Percentiles rank a stretch among this genome's conserved stretches.
These are phyloP conservation scores for Exobasidium rhododendri DNA, from an alignment of 1,284 basidiomycete species.

Conservation along the genomic window DNA sequence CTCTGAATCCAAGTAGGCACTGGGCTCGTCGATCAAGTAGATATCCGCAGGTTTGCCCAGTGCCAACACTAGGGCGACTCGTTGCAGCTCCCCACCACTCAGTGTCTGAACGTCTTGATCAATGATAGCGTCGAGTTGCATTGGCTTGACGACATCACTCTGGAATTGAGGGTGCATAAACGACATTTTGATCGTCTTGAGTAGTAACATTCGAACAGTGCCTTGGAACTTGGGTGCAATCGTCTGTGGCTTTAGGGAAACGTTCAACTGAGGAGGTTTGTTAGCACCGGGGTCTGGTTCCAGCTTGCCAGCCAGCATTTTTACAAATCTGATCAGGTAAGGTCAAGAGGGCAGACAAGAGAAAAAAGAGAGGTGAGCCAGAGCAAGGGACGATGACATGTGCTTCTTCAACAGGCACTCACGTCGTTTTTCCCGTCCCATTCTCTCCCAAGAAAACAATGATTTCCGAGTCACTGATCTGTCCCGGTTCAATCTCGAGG, in stretches of 20 bases:
- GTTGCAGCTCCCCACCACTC: constrained; percentile 53
- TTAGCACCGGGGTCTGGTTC: constrained; percentile 46
- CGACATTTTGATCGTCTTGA: constrained; percentile 54
- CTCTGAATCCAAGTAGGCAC: constrained; percentile 54
- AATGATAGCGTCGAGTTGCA: constrained; percentile 52
- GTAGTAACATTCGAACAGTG: constrained; percentile 52
- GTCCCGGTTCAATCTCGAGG: constrained; percentile 50
- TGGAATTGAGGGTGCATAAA: constrained; percentile 56
- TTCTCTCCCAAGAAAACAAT: constrained; percentile 55
- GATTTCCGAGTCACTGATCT: constrained; percentile 53
- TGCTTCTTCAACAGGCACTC: too few species aligned
- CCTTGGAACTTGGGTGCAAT: constrained; percentile 55
- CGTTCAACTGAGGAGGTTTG: constrained; percentile 52
- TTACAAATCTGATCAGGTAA: constrained; percentile 41
- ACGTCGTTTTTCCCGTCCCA: constrained; percentile 54
- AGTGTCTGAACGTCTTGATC: constrained; percentile 55
- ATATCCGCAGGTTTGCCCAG: constrained; percentile 54
- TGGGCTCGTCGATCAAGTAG: constrained; percentile 54
- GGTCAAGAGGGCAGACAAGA: too few species aligned
- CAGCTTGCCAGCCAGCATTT: constrained; percentile 54
- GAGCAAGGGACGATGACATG: too few species aligned
- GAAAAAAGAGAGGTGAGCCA: too few species aligned
- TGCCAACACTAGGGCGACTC: constrained; percentile 51
- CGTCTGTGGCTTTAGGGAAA: constrained; percentile 54
- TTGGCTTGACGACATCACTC: constrained; percentile 55